Evolutionary conservation across 2,329 filamentous ascomycete genomes (phyloP).

Genomic region (Curvularia sp.): DNA sequence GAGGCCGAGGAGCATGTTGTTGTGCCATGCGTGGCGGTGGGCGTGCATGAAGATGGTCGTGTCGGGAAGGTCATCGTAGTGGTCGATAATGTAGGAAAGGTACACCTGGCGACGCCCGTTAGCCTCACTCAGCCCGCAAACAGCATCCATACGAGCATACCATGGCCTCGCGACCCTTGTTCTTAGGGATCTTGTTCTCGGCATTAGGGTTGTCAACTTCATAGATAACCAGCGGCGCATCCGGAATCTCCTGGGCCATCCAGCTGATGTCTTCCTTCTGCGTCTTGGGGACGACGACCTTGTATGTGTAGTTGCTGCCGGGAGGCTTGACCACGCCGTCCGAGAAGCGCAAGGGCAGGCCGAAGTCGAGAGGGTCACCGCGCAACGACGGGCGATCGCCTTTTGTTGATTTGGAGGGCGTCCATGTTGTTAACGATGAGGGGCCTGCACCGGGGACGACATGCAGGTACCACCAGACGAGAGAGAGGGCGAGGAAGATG

Average conservation of each 20-base stretch:
- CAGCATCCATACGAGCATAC: slow-evolving; percentile 24
- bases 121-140: slow-evolving; percentile 11
- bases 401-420: slow-evolving; percentile 12
- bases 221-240: slow-evolving; percentile 55
- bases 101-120: slow-evolving; percentile 51
- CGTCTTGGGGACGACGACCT: slow-evolving; percentile 48
- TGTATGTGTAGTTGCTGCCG: slow-evolving; percentile 47
- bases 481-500: slow-evolving; percentile 32
- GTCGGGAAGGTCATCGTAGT: slow-evolving; percentile 66
- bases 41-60: slow-evolving; percentile 67
- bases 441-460: slow-evolving; percentile 20
- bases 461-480: slow-evolving; percentile 44
- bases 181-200: slow-evolving; percentile 60
- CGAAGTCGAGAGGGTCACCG: slow-evolving; percentile 46
- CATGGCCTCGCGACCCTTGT: slow-evolving; percentile 69
- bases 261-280: slow-evolving; percentile 48
- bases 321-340: slow-evolving; percentile 42
- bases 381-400: slow-evolving; percentile 22
- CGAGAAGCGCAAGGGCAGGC: slow-evolving; percentile 43
- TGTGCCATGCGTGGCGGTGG: slow-evolving; percentile 64
- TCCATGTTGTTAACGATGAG: slow-evolving; percentile 25
- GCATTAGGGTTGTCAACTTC: slow-evolving; percentile 60
- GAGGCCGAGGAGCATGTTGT: slow-evolving; percentile 60
- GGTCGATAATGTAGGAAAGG: slow-evolving; percentile 68
- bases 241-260: slow-evolving; percentile 46